These are phyloP conservation scores for Leccinum truebloodii DNA, from an alignment of 768 basidiomycete species.

Conservation along the genomic window DNA sequence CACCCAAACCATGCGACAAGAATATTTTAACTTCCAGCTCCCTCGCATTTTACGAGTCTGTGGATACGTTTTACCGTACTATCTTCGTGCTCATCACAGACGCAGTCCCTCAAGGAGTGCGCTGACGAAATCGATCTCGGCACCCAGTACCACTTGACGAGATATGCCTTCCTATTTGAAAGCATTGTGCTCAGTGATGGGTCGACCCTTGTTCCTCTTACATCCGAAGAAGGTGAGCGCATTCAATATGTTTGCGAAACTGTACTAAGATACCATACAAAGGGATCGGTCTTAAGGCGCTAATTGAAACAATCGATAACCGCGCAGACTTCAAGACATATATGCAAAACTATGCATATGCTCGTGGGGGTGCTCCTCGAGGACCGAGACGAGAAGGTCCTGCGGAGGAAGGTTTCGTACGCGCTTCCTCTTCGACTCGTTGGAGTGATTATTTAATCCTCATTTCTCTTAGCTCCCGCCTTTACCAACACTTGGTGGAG, in stretches of 20 bases:
- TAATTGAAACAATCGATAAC: slow-evolving; percentile 92
- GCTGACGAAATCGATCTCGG: slow-evolving; percentile 96
- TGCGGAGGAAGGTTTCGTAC: slow-evolving; percentile 88
- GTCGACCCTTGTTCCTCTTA: slow-evolving; percentile 72
- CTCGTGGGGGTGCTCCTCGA: slow-evolving; percentile 62
- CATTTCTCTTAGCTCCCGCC: slow-evolving; percentile 55
- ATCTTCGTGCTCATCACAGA: slow-evolving; percentile 12
- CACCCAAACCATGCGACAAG: slow-evolving; percentile 88
- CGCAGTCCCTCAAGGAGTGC: slow-evolving; percentile 87
- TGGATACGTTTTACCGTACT: slow-evolving; percentile 15
- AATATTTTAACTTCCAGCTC: slow-evolving; percentile 97
- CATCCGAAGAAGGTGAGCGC: slow-evolving; percentile 62
- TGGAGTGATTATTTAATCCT: slow-evolving; percentile 5
- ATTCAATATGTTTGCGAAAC: not conserved
- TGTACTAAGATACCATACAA: slow-evolving; percentile 8
- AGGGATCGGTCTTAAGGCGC: slow-evolving; percentile 78
- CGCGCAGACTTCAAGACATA: slow-evolving; percentile 92
- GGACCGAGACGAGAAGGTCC: slow-evolving; percentile 91
- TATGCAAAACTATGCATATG: slow-evolving; percentile 97
- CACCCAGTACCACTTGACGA: slow-evolving; percentile 95
- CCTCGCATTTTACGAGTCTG: slow-evolving; percentile 90
- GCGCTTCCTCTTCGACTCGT: slow-evolving; percentile 34
- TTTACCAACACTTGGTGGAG: slow-evolving; percentile 45
- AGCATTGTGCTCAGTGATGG: slow-evolving; percentile 89
- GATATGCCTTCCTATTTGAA: slow-evolving; percentile 95